Evolutionary conservation across 1,284 basidiomycete species (phyloP), one percentile per base, ranked within the genome.

Genomic region (Puccinia coronata): DNA sequence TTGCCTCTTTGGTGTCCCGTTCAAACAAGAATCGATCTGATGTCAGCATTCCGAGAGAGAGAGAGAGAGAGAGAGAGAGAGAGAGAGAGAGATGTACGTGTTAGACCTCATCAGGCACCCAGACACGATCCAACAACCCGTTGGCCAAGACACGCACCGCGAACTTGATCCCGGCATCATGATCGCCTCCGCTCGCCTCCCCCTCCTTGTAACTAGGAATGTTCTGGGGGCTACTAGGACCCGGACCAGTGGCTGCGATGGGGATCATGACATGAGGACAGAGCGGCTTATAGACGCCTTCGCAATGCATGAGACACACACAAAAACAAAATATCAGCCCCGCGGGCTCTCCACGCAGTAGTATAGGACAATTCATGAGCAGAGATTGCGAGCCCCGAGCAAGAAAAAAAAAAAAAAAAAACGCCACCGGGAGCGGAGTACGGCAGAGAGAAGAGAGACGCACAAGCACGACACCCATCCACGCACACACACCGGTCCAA

Each of bases 71-170:
- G n/a, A n/a, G n/a, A n/a, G n/a, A n/a, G n/a, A n/a, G n/a, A n/a
- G n/a, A n/a, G n/a, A n/a, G n/a, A n/a, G n/a, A n/a, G n/a, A n/a
- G n/a, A n/a, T n/a, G n/a, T n/a, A n/a, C n/a, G n/a, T n/a, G n/a
- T n/a, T n/a, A n/a, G n/a, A n/a, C n/a, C n/a, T 65, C 36, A 8
- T 73, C 71, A 59, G 71, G 53, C 1, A 73, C 71, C 71, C 71
- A 73, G 34, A 73, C 71, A 9, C 71, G 31, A 73, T 73, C 71
- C 18, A 73, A 55, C 39, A 73, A 41, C n/a, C 36, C 49, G 59
- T 73, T 73, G 28, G 36, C 51, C 36, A 73, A 57, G 34, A 73
- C 71, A 8, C 28, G n/a, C 8, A 73, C 36, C 2, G 28, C 47
- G 34, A 73, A 73, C 36, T 73, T 73, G 23, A 73, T n/a, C 28